Conservation (phyloP, 495 filamentous ascomycete species). For the Penicillium herquei region DNA sequence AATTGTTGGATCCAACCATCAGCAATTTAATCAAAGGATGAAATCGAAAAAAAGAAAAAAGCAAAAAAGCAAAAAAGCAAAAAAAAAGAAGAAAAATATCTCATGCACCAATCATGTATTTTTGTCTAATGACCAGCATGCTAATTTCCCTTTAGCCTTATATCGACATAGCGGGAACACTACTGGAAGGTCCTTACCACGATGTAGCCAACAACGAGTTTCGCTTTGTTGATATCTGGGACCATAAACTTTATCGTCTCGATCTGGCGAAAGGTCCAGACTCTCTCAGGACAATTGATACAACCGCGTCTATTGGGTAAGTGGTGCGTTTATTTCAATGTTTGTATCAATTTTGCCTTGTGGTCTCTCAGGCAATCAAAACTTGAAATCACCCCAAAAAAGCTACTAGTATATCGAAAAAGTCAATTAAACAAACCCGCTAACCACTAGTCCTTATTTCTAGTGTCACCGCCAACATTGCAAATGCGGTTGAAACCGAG, state of each 20-base stretch:
- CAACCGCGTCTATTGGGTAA: slow-evolving; percentile 64
- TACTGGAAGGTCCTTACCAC: slow-evolving; percentile 85
- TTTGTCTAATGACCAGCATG: background rate
- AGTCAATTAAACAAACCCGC: background rate
- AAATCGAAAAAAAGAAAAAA: slow-evolving; percentile 4
- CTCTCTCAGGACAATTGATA: slow-evolving; percentile 63
- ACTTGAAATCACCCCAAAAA: background rate
- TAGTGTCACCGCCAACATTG: slow-evolving; percentile 78
- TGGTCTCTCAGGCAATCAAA: background rate
- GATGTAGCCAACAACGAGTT: slow-evolving; percentile 66
- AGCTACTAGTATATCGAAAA: background rate
- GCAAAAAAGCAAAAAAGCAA: background rate
- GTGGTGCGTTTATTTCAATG: slow-evolving; percentile 1
- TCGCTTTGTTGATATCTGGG: slow-evolving; percentile 88
- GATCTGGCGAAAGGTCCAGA: slow-evolving; percentile 62
- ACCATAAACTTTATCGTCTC: slow-evolving; percentile 71
- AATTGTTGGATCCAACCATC: slow-evolving; percentile 4
- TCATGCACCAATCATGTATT: slow-evolving; percentile 3
- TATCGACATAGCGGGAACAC: slow-evolving; percentile 65
- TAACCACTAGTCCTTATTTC: slow-evolving; percentile 17
- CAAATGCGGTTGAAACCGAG: slow-evolving; percentile 57
- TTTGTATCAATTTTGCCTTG: background rate
- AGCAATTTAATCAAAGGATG: background rate
- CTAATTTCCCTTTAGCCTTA: slow-evolving; percentile 57
- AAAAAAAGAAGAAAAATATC: slow-evolving; percentile 8